Conservation (phyloP, 2,329 filamentous ascomycete genomes). For the Cladobotryum mycophilum region DNA sequence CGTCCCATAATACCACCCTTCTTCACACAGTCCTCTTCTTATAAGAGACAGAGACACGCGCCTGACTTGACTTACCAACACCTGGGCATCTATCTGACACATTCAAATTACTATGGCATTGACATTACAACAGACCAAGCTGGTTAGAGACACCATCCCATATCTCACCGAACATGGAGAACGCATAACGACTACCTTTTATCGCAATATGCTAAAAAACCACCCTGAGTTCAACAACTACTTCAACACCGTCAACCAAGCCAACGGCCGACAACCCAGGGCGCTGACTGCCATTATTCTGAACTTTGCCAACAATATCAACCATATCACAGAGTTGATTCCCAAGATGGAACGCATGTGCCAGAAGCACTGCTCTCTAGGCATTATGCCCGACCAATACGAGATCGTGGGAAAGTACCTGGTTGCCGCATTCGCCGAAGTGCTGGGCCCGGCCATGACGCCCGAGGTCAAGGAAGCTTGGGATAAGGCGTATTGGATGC, state of each 20-base stretch:
- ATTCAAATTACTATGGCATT: slow-evolving; percentile 30
- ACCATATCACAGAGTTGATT: slow-evolving; percentile 50
- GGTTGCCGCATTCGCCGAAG: slow-evolving; percentile 58
- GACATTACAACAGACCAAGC: slow-evolving; percentile 50
- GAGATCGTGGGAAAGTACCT: slow-evolving; percentile 64
- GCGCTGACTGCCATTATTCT: slow-evolving; percentile 45
- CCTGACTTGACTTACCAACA: no score
- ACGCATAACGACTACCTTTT: slow-evolving; percentile 65
- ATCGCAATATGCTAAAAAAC: slow-evolving; percentile 58
- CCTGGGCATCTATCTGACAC: neutral
- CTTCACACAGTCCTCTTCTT: no score
- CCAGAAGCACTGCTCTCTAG: slow-evolving; percentile 68
- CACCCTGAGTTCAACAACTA: slow-evolving; percentile 62
- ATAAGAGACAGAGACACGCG: no score
- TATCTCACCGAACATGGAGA: slow-evolving; percentile 61
- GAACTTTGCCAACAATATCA: slow-evolving; percentile 66
- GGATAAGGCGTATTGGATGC: slow-evolving; percentile 65
- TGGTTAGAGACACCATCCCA: slow-evolving; percentile 66
- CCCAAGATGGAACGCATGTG: slow-evolving; percentile 52
- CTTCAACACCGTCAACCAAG: slow-evolving; percentile 52
- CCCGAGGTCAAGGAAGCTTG: slow-evolving; percentile 59
- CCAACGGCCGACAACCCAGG: slow-evolving; percentile 29
- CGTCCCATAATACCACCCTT: no score
- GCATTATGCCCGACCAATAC: slow-evolving; percentile 64
- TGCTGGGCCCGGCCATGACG: slow-evolving; percentile 61